Evolutionary conservation across 805 yeast genomes (phyloP), one percentile per base, ranked within the genome.

Genomic region (Wickerhamomyces alni): DNA sequence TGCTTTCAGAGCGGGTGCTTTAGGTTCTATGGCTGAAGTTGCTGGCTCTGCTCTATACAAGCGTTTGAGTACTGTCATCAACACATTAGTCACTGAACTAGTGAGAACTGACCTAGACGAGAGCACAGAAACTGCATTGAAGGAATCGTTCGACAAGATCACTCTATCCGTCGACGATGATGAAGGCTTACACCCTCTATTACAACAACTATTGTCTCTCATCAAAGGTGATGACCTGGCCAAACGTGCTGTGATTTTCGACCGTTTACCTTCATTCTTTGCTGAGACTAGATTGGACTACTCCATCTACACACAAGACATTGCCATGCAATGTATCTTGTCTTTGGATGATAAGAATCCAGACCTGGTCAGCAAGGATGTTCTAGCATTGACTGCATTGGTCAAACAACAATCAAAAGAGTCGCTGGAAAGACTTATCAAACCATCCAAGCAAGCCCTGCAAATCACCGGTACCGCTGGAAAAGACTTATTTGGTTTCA

Each of bases 1-100:
- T 50, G 69, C 77, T 0, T 81, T 81, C 66, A 87, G 88, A 64
- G 95, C 96, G n/a, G 72, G 75, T 39, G 95, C 96, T 4, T 67
- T 89, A 42, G 87, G 93, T 18, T 78, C 94, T 0, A 72, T 89
- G 58, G 94, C 95, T 1, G 80, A 85, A 38, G 96, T 87, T 36
- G 96, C 96, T 18, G 97, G 96, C 19, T 61, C 77, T 28, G 86
- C 95, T 0, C 65, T 88, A 47, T 80, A 80, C 69, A 77, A 72
- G 51, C 77, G 91, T 47, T 69, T 91, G 43, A 71, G 87, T 0
- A 63, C 77, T 5, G 85, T 93, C 44, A 77, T 91, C 42, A 82
- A 81, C 52, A 70, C 89, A 0, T 67, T 93, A 37, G 79, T 89
- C 17, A 75, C 75, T 41, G 77, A 87, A 16, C 54, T 81, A 22